Conservation (phyloP, 2,329 filamentous ascomycete genomes). For the Teratosphaeria zuluensis region DNA sequence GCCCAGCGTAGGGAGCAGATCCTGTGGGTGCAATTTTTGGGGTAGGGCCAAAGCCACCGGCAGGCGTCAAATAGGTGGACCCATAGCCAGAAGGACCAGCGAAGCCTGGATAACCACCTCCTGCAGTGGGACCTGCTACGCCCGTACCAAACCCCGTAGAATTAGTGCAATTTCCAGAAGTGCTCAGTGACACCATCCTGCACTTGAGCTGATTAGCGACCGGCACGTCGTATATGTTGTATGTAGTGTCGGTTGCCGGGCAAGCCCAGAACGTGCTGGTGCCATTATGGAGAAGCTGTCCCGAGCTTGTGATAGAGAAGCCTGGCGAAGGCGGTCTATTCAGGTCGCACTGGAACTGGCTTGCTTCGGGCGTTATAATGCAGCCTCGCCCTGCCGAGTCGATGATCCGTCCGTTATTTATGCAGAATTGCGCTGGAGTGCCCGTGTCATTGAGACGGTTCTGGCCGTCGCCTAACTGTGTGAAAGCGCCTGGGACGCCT, state of each 20-base stretch:
- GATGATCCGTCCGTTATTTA: constrained; percentile 43
- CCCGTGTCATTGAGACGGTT: constrained; percentile 41
- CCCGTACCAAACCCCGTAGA: not conserved
- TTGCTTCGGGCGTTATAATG: constrained; percentile 51
- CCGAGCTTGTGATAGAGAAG: constrained; percentile 37
- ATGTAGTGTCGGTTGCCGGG: constrained; percentile 19
- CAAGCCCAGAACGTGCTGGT: constrained; percentile 49
- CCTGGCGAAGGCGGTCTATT: constrained; percentile 43
- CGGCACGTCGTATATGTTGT: constrained; percentile 15
- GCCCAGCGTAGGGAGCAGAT: too few species aligned
- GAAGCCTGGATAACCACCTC: too few species aligned
- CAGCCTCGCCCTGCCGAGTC: constrained; percentile 51
- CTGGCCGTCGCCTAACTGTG: constrained; percentile 33
- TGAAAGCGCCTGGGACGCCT: not conserved
- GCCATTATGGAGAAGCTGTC: constrained; percentile 36
- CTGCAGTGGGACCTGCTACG: too few species aligned
- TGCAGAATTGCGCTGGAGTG: constrained; percentile 40
- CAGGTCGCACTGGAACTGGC: constrained; percentile 52
- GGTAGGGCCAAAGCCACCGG: not conserved
- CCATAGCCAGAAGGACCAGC: not conserved
- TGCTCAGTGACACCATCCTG: constrained; percentile 9
- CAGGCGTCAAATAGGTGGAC: not conserved
- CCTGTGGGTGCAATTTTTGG: not conserved
- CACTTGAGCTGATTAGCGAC: constrained; percentile 11
- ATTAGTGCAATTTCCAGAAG: constrained; percentile 12